Percentiles rank a stretch among this genome's conserved stretches.
Evolutionary conservation across 2,329 filamentous ascomycete species (phyloP).

Genomic region (Calonectria pteridis): DNA sequence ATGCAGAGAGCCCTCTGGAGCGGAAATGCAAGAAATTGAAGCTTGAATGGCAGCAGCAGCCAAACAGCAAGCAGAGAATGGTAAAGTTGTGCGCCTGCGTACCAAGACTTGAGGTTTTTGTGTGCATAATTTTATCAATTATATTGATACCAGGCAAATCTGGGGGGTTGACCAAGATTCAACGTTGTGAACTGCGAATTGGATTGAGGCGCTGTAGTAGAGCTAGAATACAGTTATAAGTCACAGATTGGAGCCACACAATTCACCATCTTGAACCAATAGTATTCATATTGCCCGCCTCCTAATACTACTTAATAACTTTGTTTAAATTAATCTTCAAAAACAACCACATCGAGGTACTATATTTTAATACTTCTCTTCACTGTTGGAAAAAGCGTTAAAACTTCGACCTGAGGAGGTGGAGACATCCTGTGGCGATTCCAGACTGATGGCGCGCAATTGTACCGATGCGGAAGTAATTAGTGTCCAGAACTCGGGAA

Average conservation of each 20-base stretch:
- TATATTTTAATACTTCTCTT: neutral
- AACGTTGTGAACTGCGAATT: neutral
- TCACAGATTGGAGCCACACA: neutral
- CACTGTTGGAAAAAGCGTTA: neutral
- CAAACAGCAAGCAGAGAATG: neutral
- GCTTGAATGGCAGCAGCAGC: conserved; percentile 2
- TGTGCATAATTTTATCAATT: neutral
- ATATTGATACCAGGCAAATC: neutral
- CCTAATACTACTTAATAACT: neutral
- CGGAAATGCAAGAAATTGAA: neutral
- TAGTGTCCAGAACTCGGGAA: neutral
- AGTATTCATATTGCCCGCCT: neutral
- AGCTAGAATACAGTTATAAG: neutral
- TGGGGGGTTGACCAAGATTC: neutral
- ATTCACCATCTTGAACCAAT: neutral
- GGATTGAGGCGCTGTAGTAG: neutral
- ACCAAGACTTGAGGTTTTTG: neutral
- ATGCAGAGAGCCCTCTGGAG: conserved; percentile 17
- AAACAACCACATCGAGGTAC: neutral
- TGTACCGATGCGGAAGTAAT: conserved; percentile 1
- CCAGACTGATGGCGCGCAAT: neutral
- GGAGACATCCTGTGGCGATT: neutral
- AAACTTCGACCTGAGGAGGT: neutral
- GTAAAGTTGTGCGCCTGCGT: conserved; percentile 20
- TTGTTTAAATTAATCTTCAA: neutral